phyloP scores from a whole-genome alignment of 2,329 filamentous ascomycete genomes.

The Bipolaris victoriae region DNA sequence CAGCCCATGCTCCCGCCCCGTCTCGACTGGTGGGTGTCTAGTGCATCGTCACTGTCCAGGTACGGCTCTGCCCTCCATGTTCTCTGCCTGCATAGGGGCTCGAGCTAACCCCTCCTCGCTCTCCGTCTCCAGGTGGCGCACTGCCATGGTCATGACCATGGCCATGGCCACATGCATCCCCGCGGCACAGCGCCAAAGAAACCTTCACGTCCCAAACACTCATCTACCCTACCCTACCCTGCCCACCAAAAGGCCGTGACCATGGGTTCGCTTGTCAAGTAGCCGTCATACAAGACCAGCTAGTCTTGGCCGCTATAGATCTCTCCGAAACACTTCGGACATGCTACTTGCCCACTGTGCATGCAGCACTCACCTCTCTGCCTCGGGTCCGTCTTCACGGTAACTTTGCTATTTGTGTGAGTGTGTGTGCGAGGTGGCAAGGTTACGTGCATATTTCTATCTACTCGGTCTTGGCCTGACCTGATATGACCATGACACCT shows the following conservation, averaged over 20 bases:
- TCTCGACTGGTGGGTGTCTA: constrained; percentile 15
- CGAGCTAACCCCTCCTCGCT: constrained; percentile 2
- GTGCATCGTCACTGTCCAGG: constrained; percentile 9
- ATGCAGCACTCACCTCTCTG: background rate
- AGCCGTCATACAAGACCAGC: background rate
- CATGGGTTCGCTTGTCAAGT: background rate
- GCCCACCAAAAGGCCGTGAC: background rate
- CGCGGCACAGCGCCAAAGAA: constrained; percentile 8
- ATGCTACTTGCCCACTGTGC: background rate
- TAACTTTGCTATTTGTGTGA: background rate
- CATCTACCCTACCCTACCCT: background rate
- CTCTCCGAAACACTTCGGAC: background rate
- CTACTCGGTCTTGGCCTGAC: background rate
- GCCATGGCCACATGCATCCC: constrained; percentile 5
- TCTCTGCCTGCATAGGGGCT: constrained; percentile 18
- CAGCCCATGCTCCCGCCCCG: constrained; percentile 17
- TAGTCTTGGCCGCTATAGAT: background rate
- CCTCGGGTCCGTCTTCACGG: background rate
- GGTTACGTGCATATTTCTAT: background rate
- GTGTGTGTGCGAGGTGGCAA: background rate
- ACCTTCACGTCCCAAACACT: background rate
- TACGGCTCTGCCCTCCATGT: constrained; percentile 21
- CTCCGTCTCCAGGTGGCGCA: constrained; percentile 6
- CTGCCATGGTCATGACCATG: constrained; percentile 3
- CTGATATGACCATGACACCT: background rate